Evolutionary conservation across 768 basidiomycete species (phyloP), one percentile per base, ranked within the genome.

Genomic region (Kwoniella sp.): DNA sequence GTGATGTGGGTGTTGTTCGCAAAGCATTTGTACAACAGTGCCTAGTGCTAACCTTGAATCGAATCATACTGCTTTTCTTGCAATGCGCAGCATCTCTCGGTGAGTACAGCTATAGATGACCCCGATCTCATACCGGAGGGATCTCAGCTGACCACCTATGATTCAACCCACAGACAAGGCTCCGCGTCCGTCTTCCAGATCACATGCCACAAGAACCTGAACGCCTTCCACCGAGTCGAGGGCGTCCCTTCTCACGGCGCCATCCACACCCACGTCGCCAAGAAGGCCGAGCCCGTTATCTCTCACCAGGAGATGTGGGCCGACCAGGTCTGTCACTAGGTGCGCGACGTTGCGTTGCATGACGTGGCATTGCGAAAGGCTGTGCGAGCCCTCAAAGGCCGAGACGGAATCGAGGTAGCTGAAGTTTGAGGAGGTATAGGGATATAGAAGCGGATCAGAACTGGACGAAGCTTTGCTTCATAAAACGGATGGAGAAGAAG

Each of bases 151-250:
- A 30, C 52, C 22, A 3, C 23, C 26, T 11, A 23, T 56, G 15
- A 4, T 11, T 48, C n/a, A 11, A 11, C 5, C 15, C 25, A 55
- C 67, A 88, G 90, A 28, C 91, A 98, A 85, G 96, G 96, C 34
- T 84, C 89, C 13, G 87, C 90, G 7, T 91, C 92, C 0, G 90
- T 97, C 47, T 99, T 95, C 90, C 94, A 98, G 83, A 87, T 99
- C 77, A 97, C 94, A 4, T 82, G 94, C 67, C 95, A 98, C 85
- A 99, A 99, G 85, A 99, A 98, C 85, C 83, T 98, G 70, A 98
- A 98, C 78, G 91, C 89, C 0, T 98, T 88, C 84, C 93, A 92
- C 77, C 90, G 96, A 55, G 78, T 96, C 73, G 87, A 90, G 50
- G 93, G 92, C 30, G 87, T 95, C 28, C 83, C 86, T 20, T 90